These are phyloP conservation scores for Ceratobasidium papillatum DNA, from an alignment of 1,284 basidiomycete genomes.

Conservation along the genomic window DNA sequence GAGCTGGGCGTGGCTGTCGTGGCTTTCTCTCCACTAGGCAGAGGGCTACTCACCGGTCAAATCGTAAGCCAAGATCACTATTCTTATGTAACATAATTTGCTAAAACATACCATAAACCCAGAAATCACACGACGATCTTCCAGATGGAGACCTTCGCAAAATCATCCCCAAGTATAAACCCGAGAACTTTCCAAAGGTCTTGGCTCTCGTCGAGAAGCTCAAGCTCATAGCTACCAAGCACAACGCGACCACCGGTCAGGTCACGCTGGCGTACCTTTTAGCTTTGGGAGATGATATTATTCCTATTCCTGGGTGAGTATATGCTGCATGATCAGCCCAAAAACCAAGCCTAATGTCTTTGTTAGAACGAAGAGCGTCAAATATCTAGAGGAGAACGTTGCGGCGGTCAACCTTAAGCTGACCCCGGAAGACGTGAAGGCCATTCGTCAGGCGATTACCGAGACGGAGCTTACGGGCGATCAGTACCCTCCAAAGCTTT, in stretches of 20 bases:
- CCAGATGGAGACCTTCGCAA: constrained; percentile 46
- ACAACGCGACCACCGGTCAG: constrained; percentile 53
- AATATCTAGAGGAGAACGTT: constrained; percentile 59
- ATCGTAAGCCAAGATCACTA: neutral
- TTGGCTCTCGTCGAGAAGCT: constrained; percentile 62
- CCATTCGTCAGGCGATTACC: constrained; percentile 54
- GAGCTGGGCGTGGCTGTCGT: constrained; percentile 54
- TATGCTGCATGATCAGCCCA: too few species aligned
- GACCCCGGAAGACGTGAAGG: constrained; percentile 52
- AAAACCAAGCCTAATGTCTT: too few species aligned
- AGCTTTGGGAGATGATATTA: constrained; percentile 51
- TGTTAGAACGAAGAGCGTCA: constrained; percentile 36
- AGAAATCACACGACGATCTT: constrained; percentile 41
- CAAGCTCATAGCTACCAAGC: constrained; percentile 53
- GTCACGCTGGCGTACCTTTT: constrained; percentile 56
- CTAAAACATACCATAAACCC: neutral
- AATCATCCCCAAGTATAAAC: constrained; percentile 48
- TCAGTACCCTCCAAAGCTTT: constrained; percentile 7
- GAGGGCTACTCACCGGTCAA: constrained; percentile 54
- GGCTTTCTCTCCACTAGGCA: constrained; percentile 55
- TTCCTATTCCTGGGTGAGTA: constrained; percentile 52
- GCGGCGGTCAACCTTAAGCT: constrained; percentile 53
- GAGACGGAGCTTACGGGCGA: constrained; percentile 47
- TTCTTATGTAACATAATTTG: neutral
- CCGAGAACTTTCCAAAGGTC: constrained; percentile 67